Conservation (phyloP, 495 filamentous ascomycete genomes). For the Podospora pseudoanserina region DNA sequence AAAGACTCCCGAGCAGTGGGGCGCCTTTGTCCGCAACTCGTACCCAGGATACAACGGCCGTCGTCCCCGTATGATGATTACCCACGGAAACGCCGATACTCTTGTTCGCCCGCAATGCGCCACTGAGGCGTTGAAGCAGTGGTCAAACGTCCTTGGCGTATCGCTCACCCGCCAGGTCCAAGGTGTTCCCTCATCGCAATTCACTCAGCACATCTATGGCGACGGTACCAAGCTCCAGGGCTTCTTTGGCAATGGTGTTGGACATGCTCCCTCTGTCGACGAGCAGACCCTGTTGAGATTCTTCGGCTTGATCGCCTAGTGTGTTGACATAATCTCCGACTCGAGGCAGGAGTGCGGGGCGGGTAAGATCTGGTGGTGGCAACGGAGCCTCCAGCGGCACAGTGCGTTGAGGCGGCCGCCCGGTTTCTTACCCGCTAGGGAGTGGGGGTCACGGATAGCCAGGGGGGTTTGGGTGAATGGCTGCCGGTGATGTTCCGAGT, state of each 20-base stretch:
- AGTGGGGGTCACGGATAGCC: background rate
- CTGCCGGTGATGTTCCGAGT: background rate
- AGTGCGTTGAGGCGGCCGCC: background rate
- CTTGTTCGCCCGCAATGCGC: conserved; percentile 50
- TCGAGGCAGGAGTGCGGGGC: background rate
- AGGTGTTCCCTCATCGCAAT: conserved; percentile 36
- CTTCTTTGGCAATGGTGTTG: conserved; percentile 47
- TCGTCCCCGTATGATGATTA: conserved; percentile 53
- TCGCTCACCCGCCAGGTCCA: conserved; percentile 30
- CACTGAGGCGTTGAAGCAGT: conserved; percentile 55
- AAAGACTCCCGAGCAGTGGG: conserved; percentile 50
- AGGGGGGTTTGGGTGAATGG: background rate
- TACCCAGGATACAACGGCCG: conserved; percentile 53
- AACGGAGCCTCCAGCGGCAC: background rate
- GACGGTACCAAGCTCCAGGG: conserved; percentile 44
- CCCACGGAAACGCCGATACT: conserved; percentile 50
- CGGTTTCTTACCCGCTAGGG: background rate
- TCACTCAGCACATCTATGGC: conserved; percentile 46
- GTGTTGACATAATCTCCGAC: background rate
- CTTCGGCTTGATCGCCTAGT: conserved; percentile 38
- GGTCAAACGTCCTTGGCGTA: conserved; percentile 50
- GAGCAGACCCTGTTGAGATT: conserved; percentile 38
- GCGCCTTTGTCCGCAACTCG: conserved; percentile 44
- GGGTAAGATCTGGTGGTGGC: background rate
- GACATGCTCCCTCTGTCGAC: conserved; percentile 45